phyloP scores from a whole-genome alignment of 2,329 filamentous ascomycete species.

The Cordyceps militaris region DNA sequence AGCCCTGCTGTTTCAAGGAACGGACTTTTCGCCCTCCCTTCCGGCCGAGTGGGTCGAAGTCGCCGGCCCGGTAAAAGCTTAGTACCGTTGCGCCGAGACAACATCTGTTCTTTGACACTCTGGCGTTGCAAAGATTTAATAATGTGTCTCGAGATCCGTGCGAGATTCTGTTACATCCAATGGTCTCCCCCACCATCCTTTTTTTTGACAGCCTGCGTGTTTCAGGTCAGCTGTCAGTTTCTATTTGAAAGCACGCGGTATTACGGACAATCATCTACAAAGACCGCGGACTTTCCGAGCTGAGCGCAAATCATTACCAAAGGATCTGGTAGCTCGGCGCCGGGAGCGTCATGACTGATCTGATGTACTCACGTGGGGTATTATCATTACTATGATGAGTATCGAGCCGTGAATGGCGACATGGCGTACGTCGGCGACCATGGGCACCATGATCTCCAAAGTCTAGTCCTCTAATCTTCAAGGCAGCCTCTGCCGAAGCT shows the following conservation, averaged over 20 bases:
- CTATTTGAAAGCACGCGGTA: background rate
- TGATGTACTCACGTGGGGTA: no score
- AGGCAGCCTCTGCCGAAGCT: background rate
- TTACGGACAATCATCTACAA: background rate
- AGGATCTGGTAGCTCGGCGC: background rate
- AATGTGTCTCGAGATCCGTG: background rate
- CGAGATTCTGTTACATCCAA: background rate
- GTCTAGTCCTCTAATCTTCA: background rate
- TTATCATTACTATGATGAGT: no score
- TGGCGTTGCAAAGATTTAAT: background rate
- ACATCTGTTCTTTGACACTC: background rate
- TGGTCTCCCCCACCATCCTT: background rate
- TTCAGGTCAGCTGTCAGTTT: background rate
- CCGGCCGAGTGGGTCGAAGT: no score
- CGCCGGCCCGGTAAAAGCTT: background rate
- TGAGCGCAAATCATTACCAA: background rate
- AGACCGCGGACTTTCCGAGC: background rate
- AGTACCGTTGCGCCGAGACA: background rate
- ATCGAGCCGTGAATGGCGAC: no score
- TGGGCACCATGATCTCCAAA: no score
- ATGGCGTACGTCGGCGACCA: no score
- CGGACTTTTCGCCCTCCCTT: no score
- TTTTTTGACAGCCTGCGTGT: background rate
- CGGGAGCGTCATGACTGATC: background rate
- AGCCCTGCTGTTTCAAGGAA: background rate